Conservation (phyloP, 805 yeast species). For the Jamesozyma hellenica region DNA sequence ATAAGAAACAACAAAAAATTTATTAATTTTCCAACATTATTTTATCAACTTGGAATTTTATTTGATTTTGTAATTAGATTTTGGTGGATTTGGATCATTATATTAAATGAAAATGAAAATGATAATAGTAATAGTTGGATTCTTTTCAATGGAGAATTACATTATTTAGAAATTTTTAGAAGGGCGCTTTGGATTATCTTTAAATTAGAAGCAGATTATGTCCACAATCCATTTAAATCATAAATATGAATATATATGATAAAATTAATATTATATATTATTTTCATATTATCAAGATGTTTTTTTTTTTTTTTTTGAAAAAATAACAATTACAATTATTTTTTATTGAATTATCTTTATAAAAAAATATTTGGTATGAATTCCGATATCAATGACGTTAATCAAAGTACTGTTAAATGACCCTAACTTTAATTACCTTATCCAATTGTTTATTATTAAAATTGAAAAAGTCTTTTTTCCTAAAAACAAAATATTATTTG, state of each 20-base stretch:
- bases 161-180: slow-evolving; percentile 65
- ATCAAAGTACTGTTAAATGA: no score
- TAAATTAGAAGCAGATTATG: slow-evolving; percentile 71
- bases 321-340: no score
- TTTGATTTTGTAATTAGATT: slow-evolving; percentile 61
- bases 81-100: slow-evolving; percentile 58
- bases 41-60: slow-evolving; percentile 48
- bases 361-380: no score
- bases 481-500: no score
- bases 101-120: slow-evolving; percentile 11
- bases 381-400: no score
- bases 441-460: no score
- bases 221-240: slow-evolving; percentile 4
- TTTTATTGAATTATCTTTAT: no score
- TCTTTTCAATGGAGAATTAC: slow-evolving; percentile 44
- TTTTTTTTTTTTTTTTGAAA: no score
- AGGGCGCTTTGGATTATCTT: slow-evolving; percentile 86
- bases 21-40: slow-evolving; percentile 13
- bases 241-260: no score
- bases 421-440: no score
- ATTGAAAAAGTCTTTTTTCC: no score
- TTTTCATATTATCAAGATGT: no score
- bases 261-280: background rate
- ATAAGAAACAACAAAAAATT: slow-evolving; percentile 8
- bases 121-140: slow-evolving; percentile 44